Base-by-base conservation (phyloP, 257 asterid genomes). In the Solanum sitiens region DNA sequence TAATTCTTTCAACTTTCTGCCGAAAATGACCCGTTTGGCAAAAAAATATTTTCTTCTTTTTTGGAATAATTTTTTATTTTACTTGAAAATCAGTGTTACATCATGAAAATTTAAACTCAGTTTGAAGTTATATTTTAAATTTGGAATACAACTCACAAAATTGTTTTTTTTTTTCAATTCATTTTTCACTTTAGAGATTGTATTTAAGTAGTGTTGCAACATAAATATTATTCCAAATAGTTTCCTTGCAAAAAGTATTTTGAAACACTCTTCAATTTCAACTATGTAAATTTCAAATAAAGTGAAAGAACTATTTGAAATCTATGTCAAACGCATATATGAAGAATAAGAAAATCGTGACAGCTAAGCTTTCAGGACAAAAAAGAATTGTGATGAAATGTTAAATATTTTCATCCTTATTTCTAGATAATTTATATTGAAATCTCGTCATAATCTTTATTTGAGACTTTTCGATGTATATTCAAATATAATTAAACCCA, bases 1-100 rank as follows among this genome's bases (percentile, higher is more conserved):
- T 32, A 44, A 3, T 25, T 27, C 30, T 27, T 45, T 74, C 67
- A 91, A 85, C 91, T 91, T 92, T 87, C 87, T 91, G 89, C 86
- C 35, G 59, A 11, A 79, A 44, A 79, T 79, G 85, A 45, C 39
- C 74, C 11, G 6, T 68, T 68, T 68, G 21, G 37, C 39, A 68
- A 6, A 53, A 53, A 53, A 53, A 6, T 67, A n/a, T 67, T 12
- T 65, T 27, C 8, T 13, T 25, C 2, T 1, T 30, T 67, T 68
- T 7, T 2, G 20, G 21, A 68, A 13, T 27, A 27, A 6, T 27
- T 13, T 67, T 25, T 27, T 6, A 27, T 5, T 68, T 6, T 13
- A 68, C 6, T 68, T 27, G 37, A 13, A 27, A 3, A 68, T 12
- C 8, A 27, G 32, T 65, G 1, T 3, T 68, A 27, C 11, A 3